These are phyloP conservation scores for Blyttiomyces sp. DNA, from an alignment of 371 early-diverging fungal species.

Conservation along the genomic window DNA sequence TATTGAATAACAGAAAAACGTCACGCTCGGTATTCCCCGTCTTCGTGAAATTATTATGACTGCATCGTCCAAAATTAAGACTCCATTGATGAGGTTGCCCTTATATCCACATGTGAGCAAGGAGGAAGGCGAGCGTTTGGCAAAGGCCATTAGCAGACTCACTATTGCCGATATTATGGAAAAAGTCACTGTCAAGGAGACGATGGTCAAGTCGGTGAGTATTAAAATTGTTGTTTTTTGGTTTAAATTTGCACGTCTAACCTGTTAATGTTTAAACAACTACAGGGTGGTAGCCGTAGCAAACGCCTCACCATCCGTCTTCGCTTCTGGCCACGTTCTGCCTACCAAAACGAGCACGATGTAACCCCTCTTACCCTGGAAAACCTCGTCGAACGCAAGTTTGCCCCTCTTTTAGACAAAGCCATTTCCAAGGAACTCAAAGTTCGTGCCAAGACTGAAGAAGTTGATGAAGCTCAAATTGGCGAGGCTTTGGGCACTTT, in stretches of 20 bases:
- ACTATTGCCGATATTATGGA: constrained; percentile 81
- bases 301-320: constrained; percentile 70
- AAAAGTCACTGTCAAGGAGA: constrained; percentile 56
- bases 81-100: constrained; percentile 92
- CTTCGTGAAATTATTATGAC: constrained; percentile 99
- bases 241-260: neutral
- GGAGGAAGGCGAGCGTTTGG: constrained; percentile 21
- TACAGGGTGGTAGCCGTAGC: neutral
- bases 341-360: constrained; percentile 76
- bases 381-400: constrained; percentile 65
- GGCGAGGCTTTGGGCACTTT: constrained; percentile 37
- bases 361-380: constrained; percentile 67
- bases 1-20: constrained; percentile 80
- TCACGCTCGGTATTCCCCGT: constrained; percentile 99
- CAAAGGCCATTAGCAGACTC: constrained; percentile 52
- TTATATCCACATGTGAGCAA: constrained; percentile 60
- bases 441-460: constrained; percentile 33
- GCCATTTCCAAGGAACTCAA: constrained; percentile 63
- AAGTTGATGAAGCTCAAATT: constrained; percentile 31
- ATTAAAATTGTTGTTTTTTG: neutral
- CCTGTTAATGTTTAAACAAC: neutral
- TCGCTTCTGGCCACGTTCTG: constrained; percentile 75
- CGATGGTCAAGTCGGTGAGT: constrained; percentile 26
- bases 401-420: constrained; percentile 67
- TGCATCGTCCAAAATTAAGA: constrained; percentile 91